Percentiles rank a stretch among this genome's conserved stretches.
Evolutionary conservation across 768 basidiomycete species (phyloP).

Genomic region (Suillus hirtellus): DNA sequence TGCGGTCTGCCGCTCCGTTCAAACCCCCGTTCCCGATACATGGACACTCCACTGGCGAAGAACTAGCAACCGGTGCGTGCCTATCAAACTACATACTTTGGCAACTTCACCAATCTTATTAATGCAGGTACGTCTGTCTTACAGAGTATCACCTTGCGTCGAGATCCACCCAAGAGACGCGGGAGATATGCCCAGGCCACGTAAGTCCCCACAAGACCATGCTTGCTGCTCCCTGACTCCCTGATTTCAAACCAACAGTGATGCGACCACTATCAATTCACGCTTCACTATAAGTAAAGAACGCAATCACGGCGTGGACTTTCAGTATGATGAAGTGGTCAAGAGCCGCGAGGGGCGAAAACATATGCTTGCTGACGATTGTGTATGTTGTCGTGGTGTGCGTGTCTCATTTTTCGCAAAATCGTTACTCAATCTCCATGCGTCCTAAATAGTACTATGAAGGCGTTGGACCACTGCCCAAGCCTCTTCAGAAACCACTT

Average conservation of each 20-base stretch:
- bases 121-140: neutral
- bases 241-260: conserved; percentile 8
- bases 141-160: neutral
- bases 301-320: conserved; percentile 63
- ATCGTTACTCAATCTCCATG: neutral
- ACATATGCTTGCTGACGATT: conserved; percentile 73
- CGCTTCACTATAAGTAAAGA: conserved; percentile 65
- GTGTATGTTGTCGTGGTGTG: conserved; percentile 81
- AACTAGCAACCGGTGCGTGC: neutral
- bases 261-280: conserved; percentile 55
- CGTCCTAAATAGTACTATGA: conserved; percentile 67
- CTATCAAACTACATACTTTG: neutral
- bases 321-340: conserved; percentile 78
- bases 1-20: too few relatives aligned
- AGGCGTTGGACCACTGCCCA: conserved; percentile 70
- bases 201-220: conserved; percentile 27
- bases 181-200: conserved; percentile 55
- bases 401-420: conserved; percentile 21
- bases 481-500: conserved; percentile 60
- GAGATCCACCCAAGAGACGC: conserved; percentile 47
- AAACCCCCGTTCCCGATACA: neutral
- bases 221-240: neutral
- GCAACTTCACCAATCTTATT: neutral
- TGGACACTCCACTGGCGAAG: neutral
- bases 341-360: conserved; percentile 62